Base-by-base conservation (phyloP, 1,284 basidiomycete genomes). In the Ustilago curta region DNA sequence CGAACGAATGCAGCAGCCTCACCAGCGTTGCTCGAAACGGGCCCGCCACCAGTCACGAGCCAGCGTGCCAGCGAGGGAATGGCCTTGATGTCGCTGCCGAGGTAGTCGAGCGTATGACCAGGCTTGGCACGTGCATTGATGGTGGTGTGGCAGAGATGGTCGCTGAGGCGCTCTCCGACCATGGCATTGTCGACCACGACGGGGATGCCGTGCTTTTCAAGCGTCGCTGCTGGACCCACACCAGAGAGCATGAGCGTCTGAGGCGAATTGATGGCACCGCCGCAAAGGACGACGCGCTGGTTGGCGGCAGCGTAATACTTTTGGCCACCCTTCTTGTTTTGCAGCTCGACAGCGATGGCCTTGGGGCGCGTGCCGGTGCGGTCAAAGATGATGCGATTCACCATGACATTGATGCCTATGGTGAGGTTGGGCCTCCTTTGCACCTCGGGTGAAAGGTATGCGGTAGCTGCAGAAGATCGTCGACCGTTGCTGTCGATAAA, bases 221-320 rank as follows among this genome's bases (percentile, higher is more conserved):
- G 69, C 31, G 57, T 65, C 6, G 54, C 57, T 8, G 45, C 48
- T 9, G 73, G 75, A 0, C 91, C 91, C 23, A 92, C 83, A 5
- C 91, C 91, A 18, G 90, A 91, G 35, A 91, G 87, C 87, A 92
- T 88, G 14, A 93, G 87, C 43, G 93, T 88, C 87, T 92, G 87
- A 11, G 88, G 87, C 29, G 80, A 73, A 43, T 77, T 77, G 74
- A 81, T 70, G 6, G 77, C 61, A 25, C 81, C 81, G 25, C 70
- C 81, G 44, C 64, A 67, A 7, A 91, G 79, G 51, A 91, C 88
- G 37, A 90, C 89, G 76, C 91, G 64, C 45, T 59, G 58, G 8
- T 62, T 66, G 47, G 77, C 75, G 9, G 63, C 27, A 31, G 64
- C 75, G 29, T 75, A 76, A 58, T 67, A 77, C 56, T 59, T 69